phyloP scores from a whole-genome alignment of 805 yeast genomes.

The Pichia rugopelliculosa region DNA sequence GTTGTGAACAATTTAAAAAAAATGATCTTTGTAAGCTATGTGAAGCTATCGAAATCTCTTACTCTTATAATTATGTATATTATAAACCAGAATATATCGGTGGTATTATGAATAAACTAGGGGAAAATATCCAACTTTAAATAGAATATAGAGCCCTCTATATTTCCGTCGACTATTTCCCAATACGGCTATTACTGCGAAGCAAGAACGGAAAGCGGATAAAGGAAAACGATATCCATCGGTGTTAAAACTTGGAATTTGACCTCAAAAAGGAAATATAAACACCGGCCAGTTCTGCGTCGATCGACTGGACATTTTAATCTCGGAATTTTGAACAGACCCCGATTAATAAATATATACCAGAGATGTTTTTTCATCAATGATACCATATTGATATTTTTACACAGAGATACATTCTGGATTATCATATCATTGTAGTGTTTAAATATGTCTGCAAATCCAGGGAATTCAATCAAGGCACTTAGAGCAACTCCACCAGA shows the following conservation, averaged over 20 bases:
- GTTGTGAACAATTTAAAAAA: too few species aligned
- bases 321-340: background rate
- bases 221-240: too few species aligned
- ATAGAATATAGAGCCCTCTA: too few species aligned
- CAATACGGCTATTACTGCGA: background rate
- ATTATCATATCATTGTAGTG: too few species aligned
- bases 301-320: background rate
- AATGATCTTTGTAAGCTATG: too few species aligned
- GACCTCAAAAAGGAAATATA: background rate
- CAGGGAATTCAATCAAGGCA: conserved; percentile 39
- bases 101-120: background rate
- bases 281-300: background rate
- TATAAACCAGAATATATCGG: too few species aligned
- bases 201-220: background rate
- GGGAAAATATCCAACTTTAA: background rate
- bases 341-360: background rate
- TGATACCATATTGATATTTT: too few species aligned
- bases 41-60: too few species aligned
- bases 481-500: conserved; percentile 91
- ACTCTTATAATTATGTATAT: too few species aligned
- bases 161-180: too few species aligned
- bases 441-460: conserved; percentile 31
- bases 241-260: background rate
- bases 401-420: too few species aligned
- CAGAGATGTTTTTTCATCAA: too few species aligned